Evolutionary conservation across 495 filamentous ascomycete species (phyloP).

Genomic region (Penicillium waksmanii): DNA sequence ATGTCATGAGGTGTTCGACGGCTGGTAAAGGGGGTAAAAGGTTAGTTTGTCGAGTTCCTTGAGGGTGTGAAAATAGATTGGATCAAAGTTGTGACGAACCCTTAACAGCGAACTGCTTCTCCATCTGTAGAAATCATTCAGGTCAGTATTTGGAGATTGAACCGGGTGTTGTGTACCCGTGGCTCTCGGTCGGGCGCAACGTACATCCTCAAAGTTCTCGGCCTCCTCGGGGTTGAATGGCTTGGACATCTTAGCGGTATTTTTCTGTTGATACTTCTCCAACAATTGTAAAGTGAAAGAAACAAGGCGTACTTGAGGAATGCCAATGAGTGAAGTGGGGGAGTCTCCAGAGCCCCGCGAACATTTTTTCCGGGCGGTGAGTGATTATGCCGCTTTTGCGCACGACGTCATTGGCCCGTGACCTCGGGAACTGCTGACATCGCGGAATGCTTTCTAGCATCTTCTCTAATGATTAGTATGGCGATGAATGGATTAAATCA

Average conservation of each 20-base stretch:
- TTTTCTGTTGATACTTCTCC: not conserved
- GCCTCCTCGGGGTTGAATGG: slow-evolving; percentile 69
- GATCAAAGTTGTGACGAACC: slow-evolving; percentile 49
- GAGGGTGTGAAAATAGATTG: not conserved
- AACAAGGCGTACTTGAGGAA: not conserved
- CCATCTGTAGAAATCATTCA: slow-evolving; percentile 64
- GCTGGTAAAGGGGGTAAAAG: slow-evolving; percentile 37
- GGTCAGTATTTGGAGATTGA: slow-evolving; percentile 27
- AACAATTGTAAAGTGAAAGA: not conserved
- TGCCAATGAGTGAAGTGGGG: slow-evolving; percentile 16
- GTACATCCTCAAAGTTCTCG: slow-evolving; percentile 78
- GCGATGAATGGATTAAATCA: too few species aligned
- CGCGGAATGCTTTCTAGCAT: not conserved
- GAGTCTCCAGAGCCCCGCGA: slow-evolving; percentile 32
- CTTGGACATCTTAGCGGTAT: slow-evolving; percentile 46
- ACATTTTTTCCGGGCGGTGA: slow-evolving; percentile 45
- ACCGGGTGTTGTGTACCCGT: not conserved
- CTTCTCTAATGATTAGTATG: not conserved
- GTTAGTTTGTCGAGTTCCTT: not conserved
- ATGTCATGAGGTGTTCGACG: slow-evolving; percentile 94
- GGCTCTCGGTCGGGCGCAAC: slow-evolving; percentile 21
- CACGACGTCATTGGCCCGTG: slow-evolving; percentile 32
- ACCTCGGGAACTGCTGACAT: not conserved
- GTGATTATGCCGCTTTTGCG: slow-evolving; percentile 27
- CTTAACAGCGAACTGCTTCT: slow-evolving; percentile 99